Evolutionary conservation across 192 early-diverging fungal species (phyloP).

Genomic region (Fimicolochytrium jonesii): DNA sequence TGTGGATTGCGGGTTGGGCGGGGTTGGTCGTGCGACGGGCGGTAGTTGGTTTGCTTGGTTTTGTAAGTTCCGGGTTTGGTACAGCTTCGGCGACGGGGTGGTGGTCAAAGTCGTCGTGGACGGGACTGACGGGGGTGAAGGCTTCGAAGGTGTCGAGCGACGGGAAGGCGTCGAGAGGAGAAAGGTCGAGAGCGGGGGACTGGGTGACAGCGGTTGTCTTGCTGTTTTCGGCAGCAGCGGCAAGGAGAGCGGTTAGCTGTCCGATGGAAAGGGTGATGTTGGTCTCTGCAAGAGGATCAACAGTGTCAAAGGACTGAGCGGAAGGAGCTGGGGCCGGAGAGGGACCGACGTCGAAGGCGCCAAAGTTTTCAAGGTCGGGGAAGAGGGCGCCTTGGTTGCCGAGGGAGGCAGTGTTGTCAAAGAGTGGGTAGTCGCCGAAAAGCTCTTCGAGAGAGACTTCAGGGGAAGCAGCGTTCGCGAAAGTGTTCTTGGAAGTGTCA

Average conservation of each 20-base stretch:
- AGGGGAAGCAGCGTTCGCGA: background rate
- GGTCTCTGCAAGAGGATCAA: background rate
- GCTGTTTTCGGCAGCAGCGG: background rate
- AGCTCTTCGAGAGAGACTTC: background rate
- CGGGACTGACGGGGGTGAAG: background rate
- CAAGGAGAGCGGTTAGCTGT: conserved; percentile 2
- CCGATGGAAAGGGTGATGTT: conserved; percentile 6
- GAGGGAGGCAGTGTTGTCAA: background rate
- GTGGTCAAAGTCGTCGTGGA: too few species aligned
- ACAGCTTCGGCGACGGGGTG: background rate
- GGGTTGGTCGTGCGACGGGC: background rate
- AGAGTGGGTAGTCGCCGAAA: conserved; percentile 8
- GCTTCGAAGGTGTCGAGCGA: too few species aligned
- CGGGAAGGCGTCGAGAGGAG: background rate
- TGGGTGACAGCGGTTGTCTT: too few species aligned
- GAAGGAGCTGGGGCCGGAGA: background rate
- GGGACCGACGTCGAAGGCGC: background rate
- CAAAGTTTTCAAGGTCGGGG: background rate
- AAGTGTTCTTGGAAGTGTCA: background rate
- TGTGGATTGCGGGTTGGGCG: conserved; percentile 2
- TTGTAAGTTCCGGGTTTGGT: background rate
- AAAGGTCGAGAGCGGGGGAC: background rate
- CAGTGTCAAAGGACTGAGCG: background rate
- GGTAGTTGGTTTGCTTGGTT: background rate
- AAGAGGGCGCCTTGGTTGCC: background rate